Percentiles rank a stretch among this genome's conserved stretches.
These are phyloP conservation scores for Heimioporus sp. DNA, from an alignment of 768 basidiomycete species.

Conservation along the genomic window DNA sequence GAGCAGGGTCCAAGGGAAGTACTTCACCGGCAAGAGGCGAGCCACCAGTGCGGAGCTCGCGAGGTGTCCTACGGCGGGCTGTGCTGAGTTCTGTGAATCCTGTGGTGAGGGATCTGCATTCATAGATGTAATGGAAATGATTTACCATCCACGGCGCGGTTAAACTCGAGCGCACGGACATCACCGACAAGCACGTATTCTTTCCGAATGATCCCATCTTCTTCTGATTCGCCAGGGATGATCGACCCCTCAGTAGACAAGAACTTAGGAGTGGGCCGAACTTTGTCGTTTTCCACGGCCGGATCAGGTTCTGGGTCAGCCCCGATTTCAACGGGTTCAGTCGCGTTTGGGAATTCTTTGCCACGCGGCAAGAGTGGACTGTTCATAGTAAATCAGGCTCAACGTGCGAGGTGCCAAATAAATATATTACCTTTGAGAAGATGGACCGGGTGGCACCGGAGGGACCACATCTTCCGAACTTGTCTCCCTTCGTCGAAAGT, in stretches of 20 bases:
- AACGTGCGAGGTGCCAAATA: background rate
- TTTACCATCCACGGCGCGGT: slow-evolving; percentile 86
- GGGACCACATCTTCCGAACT: slow-evolving; percentile 10
- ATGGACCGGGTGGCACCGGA: background rate
- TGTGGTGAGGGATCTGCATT: slow-evolving; percentile 10
- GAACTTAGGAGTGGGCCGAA: slow-evolving; percentile 15
- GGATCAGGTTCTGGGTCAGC: slow-evolving; percentile 10
- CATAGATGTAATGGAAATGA: background rate
- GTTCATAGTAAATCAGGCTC: background rate
- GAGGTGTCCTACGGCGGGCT: slow-evolving; percentile 56
- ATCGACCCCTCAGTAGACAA: slow-evolving; percentile 58
- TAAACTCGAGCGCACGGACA: slow-evolving; percentile 86
- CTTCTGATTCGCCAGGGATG: slow-evolving; percentile 83
- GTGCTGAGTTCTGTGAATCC: slow-evolving; percentile 56
- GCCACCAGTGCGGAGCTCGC: slow-evolving; percentile 51
- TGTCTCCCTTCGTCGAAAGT: slow-evolving; percentile 49
- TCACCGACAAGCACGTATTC: slow-evolving; percentile 97
- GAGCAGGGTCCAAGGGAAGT: slow-evolving; percentile 35
- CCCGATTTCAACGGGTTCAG: slow-evolving; percentile 13
- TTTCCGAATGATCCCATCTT: slow-evolving; percentile 72
- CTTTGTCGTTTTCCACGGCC: slow-evolving; percentile 12
- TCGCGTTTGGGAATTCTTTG: slow-evolving; percentile 13
- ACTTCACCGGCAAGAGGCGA: slow-evolving; percentile 50
- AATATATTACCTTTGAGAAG: slow-evolving; percentile 22
- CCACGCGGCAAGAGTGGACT: slow-evolving; percentile 18